Evolutionary conservation across 345 rosid genomes (phyloP), one percentile per base, ranked within the genome.

Genomic region (Gossypium longicalyx): DNA sequence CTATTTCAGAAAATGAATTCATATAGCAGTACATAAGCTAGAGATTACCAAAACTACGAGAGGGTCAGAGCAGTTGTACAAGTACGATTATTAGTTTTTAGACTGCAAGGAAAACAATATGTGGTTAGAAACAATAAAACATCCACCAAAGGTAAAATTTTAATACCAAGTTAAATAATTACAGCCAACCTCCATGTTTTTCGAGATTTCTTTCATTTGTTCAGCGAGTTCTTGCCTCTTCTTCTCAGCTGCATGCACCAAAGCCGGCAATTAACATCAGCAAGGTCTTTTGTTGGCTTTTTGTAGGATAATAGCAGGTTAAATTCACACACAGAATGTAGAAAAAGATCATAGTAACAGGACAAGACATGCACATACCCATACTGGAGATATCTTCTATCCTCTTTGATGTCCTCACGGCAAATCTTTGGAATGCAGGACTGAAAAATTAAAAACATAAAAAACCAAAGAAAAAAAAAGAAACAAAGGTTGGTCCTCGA

Each of bases 361-460:
- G 11, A 41, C 63, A 10, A 69, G 72, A 20, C 57, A 38, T 62
- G 15, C 47, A 70, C 81, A 19, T 62, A 90, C 93, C 92, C 22
- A 83, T 69, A 62, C 53, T 79, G 3, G 97, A 92, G 41, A 90
- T 58, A 69, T 90, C 88, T 68, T 90, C 96, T 10, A 92, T 85
- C 80, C 51, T 85, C 82, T 77, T 85, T 8, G 96, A 92, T 3
- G 95, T 90, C 82, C 92, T 89, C 72, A 92, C 97, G 22, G 97
- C 95, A 86, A 92, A 92, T 77, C 97, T 87, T 85, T 92, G 97
- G 76, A 92, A 92, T 62, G 95, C 80, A 77, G 80, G 95, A 77
- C 97, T 92, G 83, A 22, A 16, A 67, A 73, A 29, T 29, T 52
- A 77, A 34, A 11, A 45, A 45, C 12, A 34, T 34, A 6, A 34